Evolutionary conservation across 2,329 filamentous ascomycete genomes (phyloP).

Genomic region (Xylariaceae sp.): DNA sequence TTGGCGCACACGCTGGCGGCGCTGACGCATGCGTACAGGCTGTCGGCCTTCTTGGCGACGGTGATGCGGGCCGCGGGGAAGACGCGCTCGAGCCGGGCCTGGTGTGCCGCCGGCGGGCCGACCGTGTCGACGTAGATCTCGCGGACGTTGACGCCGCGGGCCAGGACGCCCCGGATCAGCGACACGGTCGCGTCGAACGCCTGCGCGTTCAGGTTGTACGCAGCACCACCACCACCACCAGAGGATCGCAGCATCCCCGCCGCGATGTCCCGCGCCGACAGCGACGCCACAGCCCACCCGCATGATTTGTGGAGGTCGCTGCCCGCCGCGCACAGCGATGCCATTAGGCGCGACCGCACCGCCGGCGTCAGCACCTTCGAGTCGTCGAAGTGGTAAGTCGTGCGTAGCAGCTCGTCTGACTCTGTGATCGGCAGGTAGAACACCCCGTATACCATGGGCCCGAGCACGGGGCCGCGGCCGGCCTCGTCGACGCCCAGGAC

Average conservation of each 20-base stretch:
- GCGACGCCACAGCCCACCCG: slow-evolving; percentile 80
- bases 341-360: slow-evolving; percentile 74
- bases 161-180: slow-evolving; percentile 77
- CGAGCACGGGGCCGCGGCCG: slow-evolving; percentile 90
- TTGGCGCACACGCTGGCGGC: slow-evolving; percentile 95
- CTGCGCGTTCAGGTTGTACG: slow-evolving; percentile 94
- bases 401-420: slow-evolving; percentile 73
- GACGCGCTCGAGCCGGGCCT: slow-evolving; percentile 78
- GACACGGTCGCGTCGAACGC: slow-evolving; percentile 89
- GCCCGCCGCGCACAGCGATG: slow-evolving; percentile 67
- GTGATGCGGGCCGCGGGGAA: slow-evolving; percentile 79
- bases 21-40: slow-evolving; percentile 87
- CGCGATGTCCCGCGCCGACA: slow-evolving; percentile 83
- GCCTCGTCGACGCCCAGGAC: slow-evolving; percentile 92
- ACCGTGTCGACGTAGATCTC: slow-evolving; percentile 97
- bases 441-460: slow-evolving; percentile 72
- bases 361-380: slow-evolving; percentile 85
- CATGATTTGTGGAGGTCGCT: slow-evolving; percentile 53
- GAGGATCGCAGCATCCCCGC: slow-evolving; percentile 73
- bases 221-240: slow-evolving; percentile 46
- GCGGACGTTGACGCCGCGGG: slow-evolving; percentile 75
- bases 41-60: slow-evolving; percentile 90
- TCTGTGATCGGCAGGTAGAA: slow-evolving; percentile 75
- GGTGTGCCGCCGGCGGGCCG: slow-evolving; percentile 79
- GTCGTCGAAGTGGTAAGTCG: slow-evolving; percentile 87